A percentile compares a stretch with the other conserved stretches of the same genome.
Evolutionary conservation across 345 rosid genomes (phyloP).

Genomic region (Eucalyptus dawsonii): DNA sequence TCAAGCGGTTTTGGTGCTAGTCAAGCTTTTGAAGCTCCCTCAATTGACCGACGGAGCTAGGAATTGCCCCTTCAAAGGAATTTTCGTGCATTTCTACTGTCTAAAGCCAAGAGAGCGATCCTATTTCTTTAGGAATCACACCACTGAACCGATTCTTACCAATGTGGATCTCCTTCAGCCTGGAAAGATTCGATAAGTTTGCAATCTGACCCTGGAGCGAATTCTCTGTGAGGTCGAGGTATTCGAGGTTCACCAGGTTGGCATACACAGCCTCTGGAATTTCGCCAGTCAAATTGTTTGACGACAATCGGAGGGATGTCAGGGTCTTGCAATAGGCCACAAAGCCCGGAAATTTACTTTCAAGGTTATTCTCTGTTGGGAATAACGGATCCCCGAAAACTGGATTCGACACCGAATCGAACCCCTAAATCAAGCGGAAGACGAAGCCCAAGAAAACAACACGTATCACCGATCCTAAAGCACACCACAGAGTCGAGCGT

Average conservation of each 20-base stretch:
- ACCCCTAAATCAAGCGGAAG: too few relatives aligned
- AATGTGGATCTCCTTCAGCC: slow-evolving; percentile 20
- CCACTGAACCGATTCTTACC: slow-evolving; percentile 23
- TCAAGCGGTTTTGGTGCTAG: slow-evolving; percentile 20
- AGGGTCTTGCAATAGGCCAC: slow-evolving; percentile 21
- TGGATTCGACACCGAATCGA: too few relatives aligned
- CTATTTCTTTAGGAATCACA: slow-evolving; percentile 25
- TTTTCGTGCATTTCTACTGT: slow-evolving; percentile 19
- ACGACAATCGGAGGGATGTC: slow-evolving; percentile 37
- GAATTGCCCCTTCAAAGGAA: slow-evolving; percentile 30
- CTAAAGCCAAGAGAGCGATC: slow-evolving; percentile 21
- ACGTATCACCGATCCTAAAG: too few relatives aligned
- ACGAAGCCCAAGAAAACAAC: too few relatives aligned
- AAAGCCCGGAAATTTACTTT: slow-evolving; percentile 32
- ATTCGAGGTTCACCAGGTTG: slow-evolving; percentile 31
- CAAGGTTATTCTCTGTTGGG: not conserved
- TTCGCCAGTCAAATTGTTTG: slow-evolving; percentile 20
- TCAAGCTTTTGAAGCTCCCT: slow-evolving; percentile 21
- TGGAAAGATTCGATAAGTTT: slow-evolving; percentile 36
- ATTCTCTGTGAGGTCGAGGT: slow-evolving; percentile 27
- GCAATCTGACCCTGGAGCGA: slow-evolving; percentile 26
- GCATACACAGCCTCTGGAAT: slow-evolving; percentile 31
- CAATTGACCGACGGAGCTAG: slow-evolving; percentile 41
- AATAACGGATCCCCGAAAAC: too few relatives aligned
- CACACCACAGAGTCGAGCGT: too few relatives aligned